Evolutionary conservation across 371 early-diverging fungal genomes (phyloP), one percentile per base, ranked within the genome.

Genomic region (Dichotomocladium elegans): DNA sequence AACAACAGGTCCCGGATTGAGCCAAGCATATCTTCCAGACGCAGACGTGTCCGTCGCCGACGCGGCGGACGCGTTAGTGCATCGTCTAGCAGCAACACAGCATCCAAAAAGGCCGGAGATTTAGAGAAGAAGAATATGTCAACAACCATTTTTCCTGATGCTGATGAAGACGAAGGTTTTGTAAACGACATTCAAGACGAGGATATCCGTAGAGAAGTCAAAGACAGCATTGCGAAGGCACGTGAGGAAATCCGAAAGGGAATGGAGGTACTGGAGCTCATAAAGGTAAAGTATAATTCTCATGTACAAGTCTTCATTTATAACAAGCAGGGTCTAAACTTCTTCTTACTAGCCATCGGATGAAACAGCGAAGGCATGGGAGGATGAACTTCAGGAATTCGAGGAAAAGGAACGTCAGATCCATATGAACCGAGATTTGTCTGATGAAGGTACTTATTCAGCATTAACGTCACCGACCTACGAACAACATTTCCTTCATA

Each of bases 161-260:
- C 28, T 52, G 63, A 60, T 10, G 60, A 58, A 3, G 66, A 66
- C 15, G 66, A 63, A 34, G 64, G 60, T 1, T 67, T 58, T 44
- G 54, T 60, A 5, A 58, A 68, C 45, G 68, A 67, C 40, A 57
- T 51, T 0, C 17, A 61, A 25, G 54, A 66, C 17, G 67, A 66
- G 47, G 63, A 64, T 22, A 33, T 65, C 11, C 56, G 58, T 22
- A 41, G 48, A 19, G 68, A 66, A 43, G 75, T 78, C 47, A 79
- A 72, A 27, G 77, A 78, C 44, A 79, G 75, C 17, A 57, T 82
- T 25, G 85, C 83, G 45, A 81, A 81, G 60, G 82, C 82, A 28
- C 73, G 78, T 27, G 82, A 75, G 21, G 82, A 83, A 49, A 81
- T 83, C 10, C 77, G 72, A 41, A 75, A 77, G 26, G 80, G 73